These are phyloP conservation scores for Aspergillus fumigatiaffinis DNA, from an alignment of 2,329 filamentous ascomycete genomes.

Conservation along the genomic window DNA sequence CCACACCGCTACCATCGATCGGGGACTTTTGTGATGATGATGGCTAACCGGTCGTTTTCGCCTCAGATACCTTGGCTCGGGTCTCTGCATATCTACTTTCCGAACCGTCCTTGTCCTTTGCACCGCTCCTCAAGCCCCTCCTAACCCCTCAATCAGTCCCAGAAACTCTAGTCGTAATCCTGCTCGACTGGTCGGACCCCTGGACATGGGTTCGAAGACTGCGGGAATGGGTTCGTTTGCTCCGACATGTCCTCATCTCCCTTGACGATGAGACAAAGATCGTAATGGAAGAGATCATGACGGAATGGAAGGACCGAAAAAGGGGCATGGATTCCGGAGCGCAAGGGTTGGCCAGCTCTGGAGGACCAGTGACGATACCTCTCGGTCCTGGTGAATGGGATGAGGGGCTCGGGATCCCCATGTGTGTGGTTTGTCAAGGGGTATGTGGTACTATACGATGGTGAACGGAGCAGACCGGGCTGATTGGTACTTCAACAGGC, in stretches of 20 bases:
- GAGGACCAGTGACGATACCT: conserved; percentile 68
- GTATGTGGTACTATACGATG: conserved; percentile 47
- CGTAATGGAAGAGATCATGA: conserved; percentile 82
- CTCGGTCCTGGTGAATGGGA: conserved; percentile 90
- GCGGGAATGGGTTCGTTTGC: conserved; percentile 80
- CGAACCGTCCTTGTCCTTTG: conserved; percentile 78
- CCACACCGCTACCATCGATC: not conserved
- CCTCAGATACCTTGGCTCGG: conserved; percentile 76
- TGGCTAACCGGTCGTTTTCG: conserved; percentile 2
- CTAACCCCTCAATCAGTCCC: conserved; percentile 79
- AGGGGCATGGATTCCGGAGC: conserved; percentile 56
- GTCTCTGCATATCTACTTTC: conserved; percentile 85
- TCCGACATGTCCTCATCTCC: conserved; percentile 71
- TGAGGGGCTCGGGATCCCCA: conserved; percentile 76
- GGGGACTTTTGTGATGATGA: not conserved
- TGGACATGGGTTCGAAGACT: conserved; percentile 90
- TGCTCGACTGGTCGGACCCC: conserved; percentile 94
- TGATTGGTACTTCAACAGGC: conserved; percentile 47
- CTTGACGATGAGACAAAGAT: conserved; percentile 73
- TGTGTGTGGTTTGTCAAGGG: conserved; percentile 95
- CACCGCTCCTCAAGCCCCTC: conserved; percentile 76
- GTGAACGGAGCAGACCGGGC: conserved; percentile 14
- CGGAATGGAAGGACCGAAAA: conserved; percentile 71
- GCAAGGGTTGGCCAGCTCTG: conserved; percentile 53
- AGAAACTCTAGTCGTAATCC: conserved; percentile 80